Percentiles rank a stretch among this genome's conserved stretches.
phyloP scores from a whole-genome alignment of 257 asterid species.

The Solanum sejunctum region DNA sequence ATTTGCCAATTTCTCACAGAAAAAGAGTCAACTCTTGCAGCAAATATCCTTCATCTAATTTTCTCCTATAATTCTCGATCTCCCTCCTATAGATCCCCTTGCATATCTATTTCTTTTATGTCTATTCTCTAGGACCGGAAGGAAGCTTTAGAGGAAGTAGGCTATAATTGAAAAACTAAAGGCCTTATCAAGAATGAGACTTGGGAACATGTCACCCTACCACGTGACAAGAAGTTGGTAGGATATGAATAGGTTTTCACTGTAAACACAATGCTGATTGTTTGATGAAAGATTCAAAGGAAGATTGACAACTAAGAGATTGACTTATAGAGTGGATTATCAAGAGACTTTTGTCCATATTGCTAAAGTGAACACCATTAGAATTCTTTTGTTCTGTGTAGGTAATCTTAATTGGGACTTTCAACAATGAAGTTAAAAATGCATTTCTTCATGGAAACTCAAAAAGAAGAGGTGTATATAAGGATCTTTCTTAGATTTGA shows the following conservation, averaged over 20 bases:
- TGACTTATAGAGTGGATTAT: background rate
- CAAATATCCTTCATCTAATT: background rate
- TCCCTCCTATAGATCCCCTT: background rate
- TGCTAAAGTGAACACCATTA: background rate
- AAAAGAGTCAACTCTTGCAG: background rate
- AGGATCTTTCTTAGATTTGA: background rate
- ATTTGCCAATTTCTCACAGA: background rate
- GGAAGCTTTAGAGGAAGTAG: background rate
- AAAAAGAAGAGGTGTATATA: background rate
- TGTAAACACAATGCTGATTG: background rate
- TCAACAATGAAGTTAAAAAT: background rate
- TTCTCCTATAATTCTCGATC: background rate
- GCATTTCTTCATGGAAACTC: background rate
- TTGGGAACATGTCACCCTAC: background rate
- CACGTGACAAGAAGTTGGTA: background rate
- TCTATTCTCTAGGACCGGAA: background rate
- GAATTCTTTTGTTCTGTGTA: background rate
- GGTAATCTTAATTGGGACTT: background rate
- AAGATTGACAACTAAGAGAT: background rate
- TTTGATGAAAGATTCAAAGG: background rate
- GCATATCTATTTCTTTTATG: background rate
- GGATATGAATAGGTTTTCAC: background rate
- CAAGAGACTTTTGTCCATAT: background rate
- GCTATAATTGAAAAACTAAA: background rate
- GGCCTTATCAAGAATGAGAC: background rate